Base-by-base conservation (phyloP, 164 flowering plant genomes). In the Vitis rupestris region DNA sequence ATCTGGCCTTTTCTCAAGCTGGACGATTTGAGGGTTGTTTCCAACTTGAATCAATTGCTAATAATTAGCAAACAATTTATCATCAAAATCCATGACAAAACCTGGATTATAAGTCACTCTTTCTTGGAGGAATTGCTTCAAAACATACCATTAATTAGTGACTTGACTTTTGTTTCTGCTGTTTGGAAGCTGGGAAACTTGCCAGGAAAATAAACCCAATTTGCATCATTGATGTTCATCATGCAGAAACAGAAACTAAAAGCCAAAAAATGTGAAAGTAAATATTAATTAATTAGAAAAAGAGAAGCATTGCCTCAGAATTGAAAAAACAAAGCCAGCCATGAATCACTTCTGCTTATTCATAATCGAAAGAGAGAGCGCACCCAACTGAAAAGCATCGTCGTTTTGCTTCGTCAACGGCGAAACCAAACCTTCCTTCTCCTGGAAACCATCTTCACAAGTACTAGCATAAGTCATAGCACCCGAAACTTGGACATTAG, bases 381-480 rank as follows among this genome's bases (percentile, higher is more conserved):
- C 86, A 15, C 86, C 66, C 62, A 86, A 56, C 76, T 81, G 65
- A 30, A 83, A 80, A 5, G 71, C 29, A 17, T 82, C 60, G 7
- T 72, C 50, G 51, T 87, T 83, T 15, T 79, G 72, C 71, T 72
- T 74, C 3, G 79, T 80, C 54, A 90, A 64, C 1, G 91, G 91
- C 47, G 91, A 90, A 52, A 75, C 84, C 1, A 52, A 50, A 2
- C 85, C 86, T 56, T 58, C 50, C 54, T 61, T 70, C 64, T 90
- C 88, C 51, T 56, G 17, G 67, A 88, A 88, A 9, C 88, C 87
- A 54, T 87, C 88, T 66, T 88, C 96, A 60, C 93, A 90, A 53
- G 88, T 86, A 0, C 78, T 59, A 2, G 84, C 78, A 54, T 83
- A 87, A 75, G 83, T 66, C 0, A 76, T 85, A 2, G 87, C 66